Evolutionary conservation across 768 basidiomycete species (phyloP).

Genomic region (Lactarius quietus): DNA sequence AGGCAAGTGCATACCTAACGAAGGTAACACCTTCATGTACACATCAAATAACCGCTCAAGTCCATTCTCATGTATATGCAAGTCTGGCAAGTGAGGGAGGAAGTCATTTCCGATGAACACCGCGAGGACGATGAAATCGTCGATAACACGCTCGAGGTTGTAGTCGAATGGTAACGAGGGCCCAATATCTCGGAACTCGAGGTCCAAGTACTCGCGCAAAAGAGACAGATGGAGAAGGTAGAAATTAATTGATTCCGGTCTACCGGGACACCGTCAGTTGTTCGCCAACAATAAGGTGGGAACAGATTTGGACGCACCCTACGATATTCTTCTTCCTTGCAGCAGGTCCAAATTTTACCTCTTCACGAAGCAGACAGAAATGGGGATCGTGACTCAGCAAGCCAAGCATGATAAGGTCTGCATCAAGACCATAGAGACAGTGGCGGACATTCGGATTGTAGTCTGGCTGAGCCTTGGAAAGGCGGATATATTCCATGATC

Average conservation of each 20-base stretch:
- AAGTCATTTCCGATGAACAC: conserved; percentile 99
- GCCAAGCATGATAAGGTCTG: conserved; percentile 97
- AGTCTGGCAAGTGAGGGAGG: conserved; percentile 89
- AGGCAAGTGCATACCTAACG: conserved; percentile 46
- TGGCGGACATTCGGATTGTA: conserved; percentile 97
- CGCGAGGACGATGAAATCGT: conserved; percentile 95
- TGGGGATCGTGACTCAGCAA: conserved; percentile 97
- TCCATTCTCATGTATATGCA: conserved; percentile 98
- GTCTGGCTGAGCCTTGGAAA: conserved; percentile 90
- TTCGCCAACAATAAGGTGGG: neutral
- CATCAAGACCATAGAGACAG: conserved; percentile 97
- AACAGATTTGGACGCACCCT: conserved; percentile 38
- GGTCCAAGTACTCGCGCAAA: conserved; percentile 94
- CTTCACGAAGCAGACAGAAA: conserved; percentile 95
- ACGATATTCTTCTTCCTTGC: conserved; percentile 63
- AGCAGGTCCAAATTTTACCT: conserved; percentile 93
- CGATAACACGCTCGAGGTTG: conserved; percentile 90
- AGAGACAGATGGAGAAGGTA: conserved; percentile 92
- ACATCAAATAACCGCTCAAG: conserved; percentile 90
- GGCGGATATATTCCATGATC: conserved; percentile 98
- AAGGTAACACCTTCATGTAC: conserved; percentile 89
- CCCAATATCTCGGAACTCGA: conserved; percentile 82
- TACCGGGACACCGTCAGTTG: conserved; percentile 24
- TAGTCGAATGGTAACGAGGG: conserved; percentile 73
- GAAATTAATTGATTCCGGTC: conserved; percentile 81